Base-by-base conservation (phyloP, 148 eudicot species). In the Silene conica region DNA sequence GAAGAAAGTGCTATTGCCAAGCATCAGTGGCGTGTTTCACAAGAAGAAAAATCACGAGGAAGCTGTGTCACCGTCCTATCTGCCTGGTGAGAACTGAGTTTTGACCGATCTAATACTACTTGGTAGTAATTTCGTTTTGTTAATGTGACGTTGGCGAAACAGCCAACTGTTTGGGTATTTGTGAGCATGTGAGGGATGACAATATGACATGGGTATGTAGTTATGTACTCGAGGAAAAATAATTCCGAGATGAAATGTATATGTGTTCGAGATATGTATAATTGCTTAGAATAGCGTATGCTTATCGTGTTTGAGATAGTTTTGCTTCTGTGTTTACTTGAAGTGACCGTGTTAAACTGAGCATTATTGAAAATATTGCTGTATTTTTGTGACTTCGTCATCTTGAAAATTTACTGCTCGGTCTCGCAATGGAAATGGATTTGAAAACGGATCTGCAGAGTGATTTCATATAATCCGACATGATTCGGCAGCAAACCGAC, bases 31-130 rank as follows among this genome's bases (percentile, higher is more conserved):
- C 64, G 82, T 95, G 43, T 92, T 95, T 68, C 82, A 78, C 59
- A 89, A 80, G 88, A 93, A 93, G 89, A 88, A 85, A 74, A 86
- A 80, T 70, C 85, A 78, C 71, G 80, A 71, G 2, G 96, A 83
- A 71, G 85, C 83, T 13, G 88, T 83, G 57, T 84, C 90, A 7
- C 92, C 90, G 28, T 88, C 97, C 67, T 83, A 80, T 83, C 76
- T 87, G 67, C 89, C 92, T 34, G 88, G 87, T 22, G 92, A 91
- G 80, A 73, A 72, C 18, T 80, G 76, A 80, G 52, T 20, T 63
- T 31, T 62, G 46, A 1, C 26, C 23, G 20, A 20, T 18, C n/a
- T n/a, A n/a, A n/a, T n/a, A n/a, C n/a, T n/a, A 20, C 22, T 48
- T 78, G 20, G 18, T 34, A 12, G 20, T 79, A 21, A 38, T 38